Conservation (phyloP, 2,329 filamentous ascomycete genomes). For the Pseudocercospora ulei region DNA sequence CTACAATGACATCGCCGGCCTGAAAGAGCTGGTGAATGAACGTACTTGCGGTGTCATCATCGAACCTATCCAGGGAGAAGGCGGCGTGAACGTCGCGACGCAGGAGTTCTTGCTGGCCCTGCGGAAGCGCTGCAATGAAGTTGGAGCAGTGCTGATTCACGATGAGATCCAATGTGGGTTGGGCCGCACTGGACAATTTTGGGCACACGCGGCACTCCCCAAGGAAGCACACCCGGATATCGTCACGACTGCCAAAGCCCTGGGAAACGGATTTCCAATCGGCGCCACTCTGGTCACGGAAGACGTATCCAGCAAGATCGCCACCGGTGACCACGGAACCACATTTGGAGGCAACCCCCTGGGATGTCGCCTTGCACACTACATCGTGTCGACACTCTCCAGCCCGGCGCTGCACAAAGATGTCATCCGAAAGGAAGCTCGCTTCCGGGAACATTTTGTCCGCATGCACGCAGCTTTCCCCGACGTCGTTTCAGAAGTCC, state of each 20-base stretch:
- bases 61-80: conserved; percentile 95
- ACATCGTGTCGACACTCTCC: conserved; percentile 69
- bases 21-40: conserved; percentile 66
- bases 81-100: conserved; percentile 74
- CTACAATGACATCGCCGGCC: conserved; percentile 68
- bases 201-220: conserved; percentile 72
- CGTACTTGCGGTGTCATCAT: conserved; percentile 89
- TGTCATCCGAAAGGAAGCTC: conserved; percentile 58
- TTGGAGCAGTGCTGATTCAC: conserved; percentile 81
- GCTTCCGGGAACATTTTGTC: conserved; percentile 52
- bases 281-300: conserved; percentile 65
- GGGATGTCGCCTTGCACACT: conserved; percentile 70
- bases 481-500: conserved; percentile 62
- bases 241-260: conserved; percentile 85
- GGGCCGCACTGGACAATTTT: conserved; percentile 74
- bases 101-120: conserved; percentile 75
- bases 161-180: conserved; percentile 97
- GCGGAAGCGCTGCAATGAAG: conserved; percentile 72
- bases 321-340: conserved; percentile 78
- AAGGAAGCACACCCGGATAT: conserved; percentile 83
- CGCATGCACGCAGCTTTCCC: conserved; percentile 54
- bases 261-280: conserved; percentile 93
- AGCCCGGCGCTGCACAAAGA: conserved; percentile 58
- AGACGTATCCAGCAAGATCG: conserved; percentile 58
- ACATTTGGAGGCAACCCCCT: conserved; percentile 91